Evolutionary conservation across 805 yeast genomes (phyloP).

Genomic region (Zygosaccharomyces bisporus): DNA sequence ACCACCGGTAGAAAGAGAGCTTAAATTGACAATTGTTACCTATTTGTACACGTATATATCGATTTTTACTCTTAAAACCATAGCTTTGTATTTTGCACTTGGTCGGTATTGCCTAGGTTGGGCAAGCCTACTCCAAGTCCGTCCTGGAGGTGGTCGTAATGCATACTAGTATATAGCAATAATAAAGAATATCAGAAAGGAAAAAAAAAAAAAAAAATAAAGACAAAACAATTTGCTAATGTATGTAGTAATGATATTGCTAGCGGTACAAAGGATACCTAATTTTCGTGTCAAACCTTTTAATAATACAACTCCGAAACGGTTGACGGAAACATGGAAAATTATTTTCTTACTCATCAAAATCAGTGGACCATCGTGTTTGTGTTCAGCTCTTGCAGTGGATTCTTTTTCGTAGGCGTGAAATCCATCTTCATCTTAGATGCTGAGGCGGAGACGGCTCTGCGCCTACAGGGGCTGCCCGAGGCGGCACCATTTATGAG

Average conservation of each 20-base stretch:
- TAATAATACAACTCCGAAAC: conserved; percentile 4
- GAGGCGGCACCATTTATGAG: conserved; percentile 26
- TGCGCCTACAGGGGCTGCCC: conserved; percentile 11
- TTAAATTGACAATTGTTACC: conserved; percentile 19
- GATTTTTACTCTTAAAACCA: conserved; percentile 7
- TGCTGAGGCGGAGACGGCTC: conserved; percentile 8
- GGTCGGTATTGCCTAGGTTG: not conserved
- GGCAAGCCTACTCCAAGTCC: not conserved
- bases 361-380: conserved; percentile 19
- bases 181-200: too few species aligned
- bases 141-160: not conserved
- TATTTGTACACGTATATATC: conserved; percentile 8
- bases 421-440: conserved; percentile 16
- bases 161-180: not conserved
- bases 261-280: not conserved
- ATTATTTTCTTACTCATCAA: not conserved
- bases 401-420: conserved; percentile 17
- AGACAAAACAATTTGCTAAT: too few species aligned
- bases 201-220: too few species aligned
- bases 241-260: not conserved
- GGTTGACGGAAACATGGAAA: not conserved
- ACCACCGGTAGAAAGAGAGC: conserved; percentile 94
- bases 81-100: conserved; percentile 1
- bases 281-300: not conserved
- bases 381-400: conserved; percentile 23